These are phyloP conservation scores for Fusarium sp. DNA, from an alignment of 2,329 filamentous ascomycete species.

Conservation along the genomic window DNA sequence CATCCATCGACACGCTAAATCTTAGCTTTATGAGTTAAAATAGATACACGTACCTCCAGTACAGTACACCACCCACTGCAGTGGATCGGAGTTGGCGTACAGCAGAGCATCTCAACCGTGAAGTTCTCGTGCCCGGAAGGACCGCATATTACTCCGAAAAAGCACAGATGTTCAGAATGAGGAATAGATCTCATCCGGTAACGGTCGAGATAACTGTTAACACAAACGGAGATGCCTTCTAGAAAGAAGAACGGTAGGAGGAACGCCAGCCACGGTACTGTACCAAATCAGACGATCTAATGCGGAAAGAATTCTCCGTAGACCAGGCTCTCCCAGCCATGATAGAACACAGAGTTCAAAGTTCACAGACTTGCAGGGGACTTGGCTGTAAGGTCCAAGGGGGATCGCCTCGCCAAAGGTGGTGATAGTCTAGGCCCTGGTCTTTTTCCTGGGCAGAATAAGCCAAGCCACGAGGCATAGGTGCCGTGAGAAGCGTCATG, in stretches of 20 bases:
- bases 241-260: conserved; percentile 23
- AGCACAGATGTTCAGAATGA: conserved; percentile 2
- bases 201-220: conserved; percentile 1
- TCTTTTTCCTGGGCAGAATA: conserved; percentile 25
- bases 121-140: conserved; percentile 14
- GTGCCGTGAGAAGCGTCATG: conserved; percentile 24
- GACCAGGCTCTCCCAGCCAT: not conserved
- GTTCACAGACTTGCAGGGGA: not conserved
- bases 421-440: conserved; percentile 14
- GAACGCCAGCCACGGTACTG: conserved; percentile 19
- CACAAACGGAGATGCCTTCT: conserved; percentile 39
- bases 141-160: conserved; percentile 16
- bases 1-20: conserved; percentile 18
- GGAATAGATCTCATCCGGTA: conserved; percentile 27
- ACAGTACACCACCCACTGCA: conserved; percentile 8
- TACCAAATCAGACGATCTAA: not conserved
- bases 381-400: conserved; percentile 10
- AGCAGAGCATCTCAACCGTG: conserved; percentile 14
- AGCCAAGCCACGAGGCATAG: conserved; percentile 32
- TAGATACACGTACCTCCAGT: conserved; percentile 25
- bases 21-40: conserved; percentile 35
- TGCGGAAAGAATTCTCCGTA: conserved; percentile 31
- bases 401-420: conserved; percentile 20
- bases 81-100: conserved; percentile 26
- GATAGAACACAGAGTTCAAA: not conserved